phyloP scores from a whole-genome alignment of 148 eudicot genomes.

The Camellia sinensis region DNA sequence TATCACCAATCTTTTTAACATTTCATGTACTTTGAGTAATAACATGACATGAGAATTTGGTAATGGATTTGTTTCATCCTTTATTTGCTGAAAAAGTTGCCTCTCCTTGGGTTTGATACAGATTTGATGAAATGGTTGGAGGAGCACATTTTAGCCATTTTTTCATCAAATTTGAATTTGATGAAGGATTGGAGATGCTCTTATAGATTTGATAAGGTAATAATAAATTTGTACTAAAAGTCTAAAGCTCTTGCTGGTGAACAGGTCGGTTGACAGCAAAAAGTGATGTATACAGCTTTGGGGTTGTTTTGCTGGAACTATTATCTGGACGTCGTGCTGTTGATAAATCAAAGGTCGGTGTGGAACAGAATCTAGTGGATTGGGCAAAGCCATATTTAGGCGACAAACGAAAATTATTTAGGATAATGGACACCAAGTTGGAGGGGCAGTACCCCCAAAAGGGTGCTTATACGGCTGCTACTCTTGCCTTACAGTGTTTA shows the following conservation, averaged over 20 bases:
- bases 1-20: too few relatives aligned
- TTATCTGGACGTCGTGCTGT: constrained; percentile 64
- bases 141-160: too few relatives aligned
- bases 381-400: constrained; percentile 71
- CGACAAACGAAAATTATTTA: constrained; percentile 52
- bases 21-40: too few relatives aligned
- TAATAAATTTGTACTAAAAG: not conserved
- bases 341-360: constrained; percentile 43
- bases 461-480: constrained; percentile 57
- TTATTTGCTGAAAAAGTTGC: too few relatives aligned
- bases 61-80: too few relatives aligned
- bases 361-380: constrained; percentile 59
- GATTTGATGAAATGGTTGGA: too few relatives aligned
- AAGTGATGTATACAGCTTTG: constrained; percentile 78
- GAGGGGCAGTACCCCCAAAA: constrained; percentile 75
- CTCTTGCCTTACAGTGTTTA: constrained; percentile 58
- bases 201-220: too few relatives aligned
- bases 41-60: too few relatives aligned
- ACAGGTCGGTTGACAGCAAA: constrained; percentile 65
- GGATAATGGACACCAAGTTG: constrained; percentile 69
- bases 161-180: too few relatives aligned
- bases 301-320: constrained; percentile 70
- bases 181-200: not conserved
- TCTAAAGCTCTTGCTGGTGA: not conserved
- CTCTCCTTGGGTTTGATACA: too few relatives aligned